These are phyloP conservation scores for Phialemonium atrogriseum DNA, from an alignment of 2,329 filamentous ascomycete species.

Conservation along the genomic window DNA sequence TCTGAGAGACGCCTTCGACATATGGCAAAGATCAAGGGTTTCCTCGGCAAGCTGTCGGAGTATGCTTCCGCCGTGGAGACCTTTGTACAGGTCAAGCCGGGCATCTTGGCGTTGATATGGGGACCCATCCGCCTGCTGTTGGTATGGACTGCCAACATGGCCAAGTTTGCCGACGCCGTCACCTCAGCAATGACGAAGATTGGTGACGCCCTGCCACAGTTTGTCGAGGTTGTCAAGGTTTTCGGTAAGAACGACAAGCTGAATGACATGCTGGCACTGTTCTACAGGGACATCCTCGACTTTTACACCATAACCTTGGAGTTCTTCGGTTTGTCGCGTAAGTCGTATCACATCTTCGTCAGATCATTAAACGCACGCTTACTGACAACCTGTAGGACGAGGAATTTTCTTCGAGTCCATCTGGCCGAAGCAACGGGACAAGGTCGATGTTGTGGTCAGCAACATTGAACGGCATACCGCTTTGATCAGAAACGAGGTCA, in stretches of 20 bases:
- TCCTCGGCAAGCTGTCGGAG: constrained; percentile 17
- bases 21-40: constrained; percentile 21
- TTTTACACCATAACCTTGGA: constrained; percentile 22
- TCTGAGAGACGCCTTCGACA: constrained; percentile 17
- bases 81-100: constrained; percentile 22
- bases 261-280: constrained; percentile 19
- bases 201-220: constrained; percentile 16
- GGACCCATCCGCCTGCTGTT: constrained; percentile 38
- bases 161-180: constrained; percentile 11
- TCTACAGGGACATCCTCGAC: constrained; percentile 27
- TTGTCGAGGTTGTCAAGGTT: constrained; percentile 10
- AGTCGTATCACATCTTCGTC: constrained; percentile 6
- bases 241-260: constrained; percentile 16
- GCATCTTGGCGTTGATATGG: constrained; percentile 26
- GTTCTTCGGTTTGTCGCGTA: constrained; percentile 21
- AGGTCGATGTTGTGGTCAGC: constrained; percentile 9
- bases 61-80: constrained; percentile 19
- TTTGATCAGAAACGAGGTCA: constrained; percentile 11
- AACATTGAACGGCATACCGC: constrained; percentile 9
- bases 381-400: constrained; percentile 13
- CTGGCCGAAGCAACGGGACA: constrained; percentile 19
- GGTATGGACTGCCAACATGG: constrained; percentile 46
- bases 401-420: constrained; percentile 18
- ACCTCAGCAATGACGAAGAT: constrained; percentile 6
- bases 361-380: background rate